phyloP scores from a whole-genome alignment of 176 grass and related monocot species.

The Oryza glaberrima region DNA sequence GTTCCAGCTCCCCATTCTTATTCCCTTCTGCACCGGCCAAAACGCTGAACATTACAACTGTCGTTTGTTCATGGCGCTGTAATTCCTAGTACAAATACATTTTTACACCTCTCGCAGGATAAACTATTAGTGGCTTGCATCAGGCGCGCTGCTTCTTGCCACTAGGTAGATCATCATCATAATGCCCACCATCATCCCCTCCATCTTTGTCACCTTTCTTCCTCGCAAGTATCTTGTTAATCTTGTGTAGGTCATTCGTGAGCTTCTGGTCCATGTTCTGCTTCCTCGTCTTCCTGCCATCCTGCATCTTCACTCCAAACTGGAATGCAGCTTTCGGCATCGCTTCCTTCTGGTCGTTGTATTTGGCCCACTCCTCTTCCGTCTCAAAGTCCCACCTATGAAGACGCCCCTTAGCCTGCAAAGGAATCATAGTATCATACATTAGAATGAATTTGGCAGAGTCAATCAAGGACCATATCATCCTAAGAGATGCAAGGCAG shows the following conservation, averaged over 20 bases:
- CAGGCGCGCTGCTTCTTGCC: conserved; percentile 81
- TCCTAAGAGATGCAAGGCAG: too few relatives aligned
- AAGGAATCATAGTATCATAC: background rate
- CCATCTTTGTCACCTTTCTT: conserved; percentile 85
- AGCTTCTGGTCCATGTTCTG: conserved; percentile 99
- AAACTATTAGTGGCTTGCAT: background rate
- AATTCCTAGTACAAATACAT: background rate
- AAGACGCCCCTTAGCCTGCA: conserved; percentile 95
- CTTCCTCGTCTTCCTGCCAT: conserved; percentile 92
- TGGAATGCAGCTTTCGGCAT: conserved; percentile 99
- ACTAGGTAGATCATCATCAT: conserved; percentile 69
- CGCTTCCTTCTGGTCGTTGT: conserved; percentile 94
- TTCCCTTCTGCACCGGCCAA: too few relatives aligned
- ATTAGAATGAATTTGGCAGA: conserved; percentile 14
- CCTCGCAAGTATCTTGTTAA: conserved; percentile 90
- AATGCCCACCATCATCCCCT: conserved; percentile 37
- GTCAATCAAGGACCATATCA: too few relatives aligned
- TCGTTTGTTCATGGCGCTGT: background rate
- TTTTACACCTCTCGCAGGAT: too few relatives aligned
- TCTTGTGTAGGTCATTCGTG: conserved; percentile 93
- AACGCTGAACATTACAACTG: too few relatives aligned
- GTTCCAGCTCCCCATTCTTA: background rate
- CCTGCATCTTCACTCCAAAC: conserved; percentile 99
- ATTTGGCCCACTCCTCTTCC: conserved; percentile 95
- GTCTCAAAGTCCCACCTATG: conserved; percentile 99